Conservation (phyloP, 1,284 basidiomycete genomes). For the Microbotryum scabiosae region DNA sequence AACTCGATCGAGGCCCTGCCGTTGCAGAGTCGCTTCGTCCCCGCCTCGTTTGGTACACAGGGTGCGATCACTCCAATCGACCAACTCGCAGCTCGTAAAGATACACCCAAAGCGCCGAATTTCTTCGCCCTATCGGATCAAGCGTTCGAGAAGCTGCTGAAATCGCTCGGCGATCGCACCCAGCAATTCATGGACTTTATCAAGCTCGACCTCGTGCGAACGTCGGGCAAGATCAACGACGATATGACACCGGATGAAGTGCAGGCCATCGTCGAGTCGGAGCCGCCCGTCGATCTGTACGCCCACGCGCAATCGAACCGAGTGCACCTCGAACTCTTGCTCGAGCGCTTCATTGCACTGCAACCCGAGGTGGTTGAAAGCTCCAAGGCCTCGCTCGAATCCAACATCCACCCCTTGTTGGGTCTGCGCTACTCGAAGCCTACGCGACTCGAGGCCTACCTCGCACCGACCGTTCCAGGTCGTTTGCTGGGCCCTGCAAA, state of each 20-base stretch:
- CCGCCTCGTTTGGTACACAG: not conserved
- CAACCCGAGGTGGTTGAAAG: not conserved
- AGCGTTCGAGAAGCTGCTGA: constrained; percentile 24
- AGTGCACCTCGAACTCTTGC: constrained; percentile 18
- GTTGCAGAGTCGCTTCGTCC: constrained; percentile 24
- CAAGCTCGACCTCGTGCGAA: not conserved
- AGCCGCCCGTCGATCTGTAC: constrained; percentile 9
- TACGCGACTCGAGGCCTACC: constrained; percentile 19
- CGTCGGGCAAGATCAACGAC: not conserved
- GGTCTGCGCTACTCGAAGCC: constrained; percentile 23
- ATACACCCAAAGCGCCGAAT: constrained; percentile 13
- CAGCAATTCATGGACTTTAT: constrained; percentile 21
- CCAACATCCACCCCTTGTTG: constrained; percentile 24
- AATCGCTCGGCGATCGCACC: constrained; percentile 6
- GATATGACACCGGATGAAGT: not conserved
- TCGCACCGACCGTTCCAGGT: constrained; percentile 17
- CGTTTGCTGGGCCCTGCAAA: constrained; percentile 20
- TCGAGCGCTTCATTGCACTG: constrained; percentile 27
- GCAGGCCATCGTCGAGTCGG: not conserved
- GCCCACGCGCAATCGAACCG: constrained; percentile 20
- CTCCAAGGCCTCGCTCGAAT: too few relatives aligned
- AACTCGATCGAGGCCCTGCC: not conserved
- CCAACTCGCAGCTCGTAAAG: too few relatives aligned
- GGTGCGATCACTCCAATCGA: too few relatives aligned
- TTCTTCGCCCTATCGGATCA: constrained; percentile 18